Evolutionary conservation across 345 rosid genomes (phyloP), one percentile per base, ranked within the genome.

Genomic region (Lepidium aucheri): DNA sequence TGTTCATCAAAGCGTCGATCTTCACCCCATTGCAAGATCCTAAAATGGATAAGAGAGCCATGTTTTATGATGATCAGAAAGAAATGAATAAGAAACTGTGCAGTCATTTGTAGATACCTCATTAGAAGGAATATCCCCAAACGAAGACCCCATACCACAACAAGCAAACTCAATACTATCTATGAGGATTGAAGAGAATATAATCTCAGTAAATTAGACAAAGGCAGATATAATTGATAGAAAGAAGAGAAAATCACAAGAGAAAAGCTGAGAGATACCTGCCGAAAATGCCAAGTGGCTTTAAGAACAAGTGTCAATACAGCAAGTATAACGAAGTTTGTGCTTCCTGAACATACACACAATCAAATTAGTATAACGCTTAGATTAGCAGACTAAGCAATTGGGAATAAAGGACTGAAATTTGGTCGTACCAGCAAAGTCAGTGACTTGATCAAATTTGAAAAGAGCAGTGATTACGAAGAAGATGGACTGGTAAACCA

Each of bases 11-110:
- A 84, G 2, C 97, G 91, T n/a, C 88, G 82, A 66, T 89, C 98
- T 79, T 93, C 98, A 0, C 94, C 98, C 98, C 98, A 93, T 54
- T 87, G 85, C 58, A 89, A 44, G 69, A 93, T 93, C 79, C 98
- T 93, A 30, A 53, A 12, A 16, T 12, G 10, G 10, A 51, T 15
- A 39, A 39, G 16, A 45, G 16, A 30, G 20, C 20, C 14, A 38
- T 42, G 45, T 1, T 41, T 1, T 41, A n/a, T 33, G 0, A 17
- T 42, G 11, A 46, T 30, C 4, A 22, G 8, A 22, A 45, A 20
- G 35, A 12, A 46, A 45, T 2, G 15, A 40, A 1, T 47, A 1
- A 30, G 1, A 9, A 47, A 16, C 33, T 26, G 17, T 53, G 30
- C 15, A 17, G 47, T 28, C 20, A 53, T 24, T 6, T 8, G 49